Evolutionary conservation across 768 basidiomycete genomes (phyloP), one percentile per base, ranked within the genome.

Genomic region (Tylopilus sp.): DNA sequence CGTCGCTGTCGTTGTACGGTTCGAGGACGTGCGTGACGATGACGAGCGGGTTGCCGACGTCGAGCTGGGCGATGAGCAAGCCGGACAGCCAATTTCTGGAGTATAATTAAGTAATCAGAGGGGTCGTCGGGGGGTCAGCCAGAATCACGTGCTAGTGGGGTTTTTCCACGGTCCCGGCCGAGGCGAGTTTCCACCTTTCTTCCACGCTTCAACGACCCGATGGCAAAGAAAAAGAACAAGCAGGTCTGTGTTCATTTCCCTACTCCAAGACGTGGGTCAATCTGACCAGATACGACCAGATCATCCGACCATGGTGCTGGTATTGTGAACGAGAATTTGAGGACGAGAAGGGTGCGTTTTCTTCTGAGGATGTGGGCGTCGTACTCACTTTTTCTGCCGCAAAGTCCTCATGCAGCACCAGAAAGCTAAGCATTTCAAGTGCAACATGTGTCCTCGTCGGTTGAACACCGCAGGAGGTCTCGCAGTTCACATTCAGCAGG

Each of bases 261-360:
- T 14, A 11, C 3, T 14, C 3, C 14, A 19, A 24, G 8, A 9
- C 3, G 14, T 21, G 16, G 12, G 40, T 12, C 4, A n/a, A 37
- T 56, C 46, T 44, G 64, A 51, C 41, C 8, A 13, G 4, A 30
- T 19, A 29, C 11, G 53, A 91, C 10, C 54, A 93, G 91, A 72
- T 92, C 58, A 81, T 93, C 58, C 85, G 88, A 6, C 91, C 92
- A 16, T 97, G 95, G 93, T 98, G 95, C 75, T 98, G 95, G 95
- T 98, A 98, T 71, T 98, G 94, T 76, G 95, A 98, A 73, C 84
- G 96, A 68, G 96, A 97, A 72, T 99, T 99, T 63, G 95, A 98
- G 73, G 97, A 99, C 81, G 95, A 98, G 72, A 98, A 98, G 75
- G 95, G 95, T 92, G 44, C 19, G 77, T 56, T 33, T 44, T 14